Evolutionary conservation across 306 rosid genomes (phyloP).

Genomic region (peach (Prunus persica)): Prunus_persica_NCBIv2 NC_034014.1:8159001-8159500

Average conservation of each 20-base stretch:
- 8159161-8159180: conserved; percentile 47
- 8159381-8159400: conserved; percentile 97
- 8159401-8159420: conserved; percentile 86
- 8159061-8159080: conserved; percentile 25
- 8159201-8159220: conserved; percentile 71
- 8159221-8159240: conserved; percentile 96
- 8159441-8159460: conserved; percentile 17
- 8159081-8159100: conserved; percentile 45
- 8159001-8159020: conserved; percentile 18
- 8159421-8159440: conserved; percentile 11
- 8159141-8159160: conserved; percentile 14
- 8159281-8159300: neutral
- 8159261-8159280: neutral
- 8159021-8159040: conserved; percentile 52
- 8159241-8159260: conserved; percentile 74
- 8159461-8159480: neutral
- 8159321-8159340: conserved; percentile 32
- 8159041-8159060: conserved; percentile 51
- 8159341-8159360: conserved; percentile 95
- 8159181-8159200: conserved; percentile 25
- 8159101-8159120: conserved; percentile 38
- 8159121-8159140: neutral
- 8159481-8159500: conserved; percentile 6
- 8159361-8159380: conserved; percentile 84
- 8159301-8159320: neutral